Evolutionary conservation across 352 stramenopile genomes (phyloP).

Genomic region (Globisporangium yorkense): DNA sequence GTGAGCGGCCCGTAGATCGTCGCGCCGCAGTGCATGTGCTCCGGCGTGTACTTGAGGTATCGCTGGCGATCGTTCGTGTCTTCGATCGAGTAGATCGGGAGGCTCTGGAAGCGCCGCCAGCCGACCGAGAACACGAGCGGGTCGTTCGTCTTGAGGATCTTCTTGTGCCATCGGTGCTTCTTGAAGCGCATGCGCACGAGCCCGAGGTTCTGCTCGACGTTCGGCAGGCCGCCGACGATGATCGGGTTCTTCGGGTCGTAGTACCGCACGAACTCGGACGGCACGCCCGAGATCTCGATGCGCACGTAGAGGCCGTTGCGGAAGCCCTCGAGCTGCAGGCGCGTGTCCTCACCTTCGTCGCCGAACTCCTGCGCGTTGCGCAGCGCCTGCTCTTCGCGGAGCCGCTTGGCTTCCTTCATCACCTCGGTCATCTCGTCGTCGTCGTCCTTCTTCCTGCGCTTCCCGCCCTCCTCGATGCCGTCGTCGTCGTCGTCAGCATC

Average conservation of each 20-base stretch:
- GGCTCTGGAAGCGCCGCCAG: constrained; percentile 98
- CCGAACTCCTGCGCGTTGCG: constrained; percentile 95
- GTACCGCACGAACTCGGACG: constrained; percentile 93
- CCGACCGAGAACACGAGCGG: constrained; percentile 98
- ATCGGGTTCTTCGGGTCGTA: constrained; percentile 90
- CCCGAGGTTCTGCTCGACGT: constrained; percentile 93
- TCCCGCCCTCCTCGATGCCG: constrained; percentile 23
- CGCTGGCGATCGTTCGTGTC: constrained; percentile 96
- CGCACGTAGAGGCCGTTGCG: constrained; percentile 96
- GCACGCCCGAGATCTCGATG: constrained; percentile 93
- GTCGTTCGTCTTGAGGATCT: constrained; percentile 98
- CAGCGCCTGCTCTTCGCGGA: constrained; percentile 74
- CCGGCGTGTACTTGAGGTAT: constrained; percentile 99
- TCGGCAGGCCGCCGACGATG: constrained; percentile 93
- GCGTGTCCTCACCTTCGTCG: constrained; percentile 90
- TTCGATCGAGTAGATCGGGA: constrained; percentile 98
- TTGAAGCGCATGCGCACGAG: constrained; percentile 97
- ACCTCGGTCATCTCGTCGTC: constrained; percentile 87
- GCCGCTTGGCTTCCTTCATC: constrained; percentile 75
- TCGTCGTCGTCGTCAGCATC: constrained; percentile 49
- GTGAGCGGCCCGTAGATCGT: constrained; percentile 96
- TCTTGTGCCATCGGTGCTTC: constrained; percentile 98
- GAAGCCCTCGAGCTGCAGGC: constrained; percentile 93
- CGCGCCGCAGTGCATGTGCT: constrained; percentile 99
- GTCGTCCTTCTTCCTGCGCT: constrained; percentile 41